Evolutionary conservation across 768 basidiomycete species (phyloP).

Genomic region (Sporobolomyces phaffii): DNA sequence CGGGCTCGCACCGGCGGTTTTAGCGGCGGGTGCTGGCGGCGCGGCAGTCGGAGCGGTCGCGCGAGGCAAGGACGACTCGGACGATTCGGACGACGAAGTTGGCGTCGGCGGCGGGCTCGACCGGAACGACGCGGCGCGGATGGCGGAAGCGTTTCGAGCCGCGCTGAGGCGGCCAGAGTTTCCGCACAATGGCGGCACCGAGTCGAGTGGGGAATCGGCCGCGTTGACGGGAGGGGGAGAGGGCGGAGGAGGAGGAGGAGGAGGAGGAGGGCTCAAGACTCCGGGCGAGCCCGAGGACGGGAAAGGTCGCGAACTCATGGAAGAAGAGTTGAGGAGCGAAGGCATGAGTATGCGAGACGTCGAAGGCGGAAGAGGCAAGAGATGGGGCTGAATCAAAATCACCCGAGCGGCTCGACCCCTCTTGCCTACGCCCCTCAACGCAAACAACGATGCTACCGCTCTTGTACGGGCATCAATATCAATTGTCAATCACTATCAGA

Average conservation of each 20-base stretch:
- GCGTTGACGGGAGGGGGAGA: conserved; percentile 46
- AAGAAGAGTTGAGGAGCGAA: conserved; percentile 75
- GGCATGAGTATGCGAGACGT: conserved; percentile 83
- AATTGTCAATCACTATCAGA: no score
- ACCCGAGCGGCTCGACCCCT: no score
- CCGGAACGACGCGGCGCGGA: conserved; percentile 79
- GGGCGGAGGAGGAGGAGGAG: conserved; percentile 10
- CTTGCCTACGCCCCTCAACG: no score
- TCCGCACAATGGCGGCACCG: background rate
- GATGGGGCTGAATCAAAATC: conserved; percentile 27
- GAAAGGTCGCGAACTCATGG: conserved; percentile 50
- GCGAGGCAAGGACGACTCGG: background rate
- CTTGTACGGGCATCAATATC: no score
- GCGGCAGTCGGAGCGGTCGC: conserved; percentile 4
- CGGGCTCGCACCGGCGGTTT: background rate
- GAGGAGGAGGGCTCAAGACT: conserved; percentile 11
- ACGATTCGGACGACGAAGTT: background rate
- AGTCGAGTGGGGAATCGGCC: conserved; percentile 25
- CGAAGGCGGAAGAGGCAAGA: conserved; percentile 42
- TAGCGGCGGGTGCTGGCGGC: background rate
- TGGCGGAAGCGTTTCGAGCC: conserved; percentile 86
- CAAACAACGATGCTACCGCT: no score
- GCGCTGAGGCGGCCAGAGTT: conserved; percentile 86
- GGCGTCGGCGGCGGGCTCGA: conserved; percentile 52
- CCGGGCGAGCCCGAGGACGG: background rate